These are phyloP conservation scores for Acacia crassicarpa DNA, from an alignment of 306 rosid species.

Conservation along the genomic window DNA sequence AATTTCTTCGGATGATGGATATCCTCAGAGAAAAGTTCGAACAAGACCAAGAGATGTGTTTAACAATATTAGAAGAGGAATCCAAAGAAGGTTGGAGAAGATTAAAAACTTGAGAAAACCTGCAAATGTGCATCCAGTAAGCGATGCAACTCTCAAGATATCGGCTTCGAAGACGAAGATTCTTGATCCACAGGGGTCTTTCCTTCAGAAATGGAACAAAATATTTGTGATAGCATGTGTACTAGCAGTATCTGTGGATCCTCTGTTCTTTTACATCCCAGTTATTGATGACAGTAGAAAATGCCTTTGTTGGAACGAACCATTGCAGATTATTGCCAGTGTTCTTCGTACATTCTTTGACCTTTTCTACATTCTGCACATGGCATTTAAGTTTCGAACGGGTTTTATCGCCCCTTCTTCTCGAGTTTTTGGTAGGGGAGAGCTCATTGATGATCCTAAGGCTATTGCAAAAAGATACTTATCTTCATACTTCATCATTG, in stretches of 20 bases:
- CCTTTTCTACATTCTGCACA: conserved; percentile 66
- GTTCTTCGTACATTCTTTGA: conserved; percentile 83
- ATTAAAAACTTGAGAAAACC: conserved; percentile 31
- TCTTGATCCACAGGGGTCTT: conserved; percentile 72
- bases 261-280: conserved; percentile 77
- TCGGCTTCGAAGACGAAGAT: conserved; percentile 36
- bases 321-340: conserved; percentile 49
- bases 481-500: conserved; percentile 65
- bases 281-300: conserved; percentile 14
- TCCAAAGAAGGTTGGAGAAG: conserved; percentile 32
- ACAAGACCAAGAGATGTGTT: conserved; percentile 35
- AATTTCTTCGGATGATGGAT: neutral
- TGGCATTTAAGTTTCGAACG: conserved; percentile 73
- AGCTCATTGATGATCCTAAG: conserved; percentile 52
- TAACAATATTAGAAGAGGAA: conserved; percentile 35
- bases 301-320: conserved; percentile 44
- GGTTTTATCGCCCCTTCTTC: conserved; percentile 83
- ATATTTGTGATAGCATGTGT: conserved; percentile 76
- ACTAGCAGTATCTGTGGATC: conserved; percentile 77
- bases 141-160: conserved; percentile 38
- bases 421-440: conserved; percentile 87
- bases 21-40: conserved; percentile 34
- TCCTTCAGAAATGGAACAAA: conserved; percentile 88
- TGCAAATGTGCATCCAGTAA: conserved; percentile 32
- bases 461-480: conserved; percentile 76